A percentile compares a stretch with the other conserved stretches of the same genome.
Evolutionary conservation across 768 basidiomycete genomes (phyloP).

Genomic region (Dioszegia aurantiaca): DNA sequence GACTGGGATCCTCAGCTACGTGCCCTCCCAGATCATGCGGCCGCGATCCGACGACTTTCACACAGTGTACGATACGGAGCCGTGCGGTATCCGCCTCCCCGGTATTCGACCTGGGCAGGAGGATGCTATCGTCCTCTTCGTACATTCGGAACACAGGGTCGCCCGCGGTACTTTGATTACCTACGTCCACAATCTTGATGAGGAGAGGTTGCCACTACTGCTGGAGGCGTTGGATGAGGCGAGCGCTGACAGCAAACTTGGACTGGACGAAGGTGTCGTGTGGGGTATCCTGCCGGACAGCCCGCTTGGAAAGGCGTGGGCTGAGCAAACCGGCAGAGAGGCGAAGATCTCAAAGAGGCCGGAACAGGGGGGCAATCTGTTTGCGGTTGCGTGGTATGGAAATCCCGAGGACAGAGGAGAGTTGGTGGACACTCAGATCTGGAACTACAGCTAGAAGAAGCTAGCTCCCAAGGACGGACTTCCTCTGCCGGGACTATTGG

Average conservation of each 20-base stretch:
- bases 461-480: no score
- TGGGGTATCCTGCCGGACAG: constrained; percentile 22
- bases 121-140: no score
- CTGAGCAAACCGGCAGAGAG: constrained; percentile 2
- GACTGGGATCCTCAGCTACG: not conserved
- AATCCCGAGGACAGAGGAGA: constrained; percentile 18
- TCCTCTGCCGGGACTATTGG: no score
- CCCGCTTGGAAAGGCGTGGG: constrained; percentile 23
- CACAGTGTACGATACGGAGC: not conserved
- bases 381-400: constrained; percentile 43
- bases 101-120: not conserved
- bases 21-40: not conserved
- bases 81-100: constrained; percentile 5
- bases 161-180: constrained; percentile 21
- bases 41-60: not conserved
- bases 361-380: constrained; percentile 32
- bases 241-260: constrained; percentile 11
- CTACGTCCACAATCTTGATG: constrained; percentile 17
- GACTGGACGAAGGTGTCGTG: constrained; percentile 26
- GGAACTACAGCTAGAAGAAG: constrained; percentile 33
- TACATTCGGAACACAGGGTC: no score
- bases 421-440: constrained; percentile 33
- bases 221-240: constrained; percentile 25
- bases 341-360: constrained; percentile 15
- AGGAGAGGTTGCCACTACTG: constrained; percentile 18